Percentiles rank a stretch among this genome's conserved stretches.
Evolutionary conservation across 2,329 filamentous ascomycete genomes (phyloP).

Genomic region (Aspergillus piperis): DNA sequence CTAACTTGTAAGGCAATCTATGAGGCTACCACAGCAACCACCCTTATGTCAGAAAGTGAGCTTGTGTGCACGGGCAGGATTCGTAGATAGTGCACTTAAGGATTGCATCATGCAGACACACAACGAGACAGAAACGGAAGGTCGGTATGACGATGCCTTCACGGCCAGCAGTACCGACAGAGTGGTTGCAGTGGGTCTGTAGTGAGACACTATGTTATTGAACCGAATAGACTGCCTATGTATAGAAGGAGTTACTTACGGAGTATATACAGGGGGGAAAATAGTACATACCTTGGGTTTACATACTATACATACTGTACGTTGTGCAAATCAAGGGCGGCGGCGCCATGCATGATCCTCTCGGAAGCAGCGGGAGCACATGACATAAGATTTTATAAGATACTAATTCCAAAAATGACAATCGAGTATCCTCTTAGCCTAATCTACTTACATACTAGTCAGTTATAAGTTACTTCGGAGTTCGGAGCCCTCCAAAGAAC

Average conservation of each 20-base stretch:
- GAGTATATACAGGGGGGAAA: not conserved
- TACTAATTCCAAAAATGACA: too few species aligned
- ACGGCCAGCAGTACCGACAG: slow-evolving; percentile 1
- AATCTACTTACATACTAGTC: not conserved
- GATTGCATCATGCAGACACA: not conserved
- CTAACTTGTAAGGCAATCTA: not conserved
- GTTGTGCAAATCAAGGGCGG: not conserved
- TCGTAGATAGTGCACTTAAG: not conserved
- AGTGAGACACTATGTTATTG: not conserved
- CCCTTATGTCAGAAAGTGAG: not conserved
- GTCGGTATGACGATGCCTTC: not conserved
- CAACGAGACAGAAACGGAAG: too few species aligned
- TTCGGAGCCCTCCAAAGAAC: not conserved
- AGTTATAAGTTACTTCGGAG: not conserved
- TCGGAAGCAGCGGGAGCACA: not conserved
- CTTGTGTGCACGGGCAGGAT: not conserved
- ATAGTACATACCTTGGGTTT: not conserved
- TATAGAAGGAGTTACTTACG: not conserved
- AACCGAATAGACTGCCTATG: not conserved
- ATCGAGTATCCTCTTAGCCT: not conserved
- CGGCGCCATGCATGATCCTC: not conserved
- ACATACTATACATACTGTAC: not conserved
- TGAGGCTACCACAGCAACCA: not conserved
- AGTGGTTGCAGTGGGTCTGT: not conserved
- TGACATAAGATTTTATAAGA: not conserved